Percentiles rank a stretch among this genome's conserved stretches.
Conservation (phyloP, 192 early-diverging fungal species). For the Coemansia umbellata region DNA sequence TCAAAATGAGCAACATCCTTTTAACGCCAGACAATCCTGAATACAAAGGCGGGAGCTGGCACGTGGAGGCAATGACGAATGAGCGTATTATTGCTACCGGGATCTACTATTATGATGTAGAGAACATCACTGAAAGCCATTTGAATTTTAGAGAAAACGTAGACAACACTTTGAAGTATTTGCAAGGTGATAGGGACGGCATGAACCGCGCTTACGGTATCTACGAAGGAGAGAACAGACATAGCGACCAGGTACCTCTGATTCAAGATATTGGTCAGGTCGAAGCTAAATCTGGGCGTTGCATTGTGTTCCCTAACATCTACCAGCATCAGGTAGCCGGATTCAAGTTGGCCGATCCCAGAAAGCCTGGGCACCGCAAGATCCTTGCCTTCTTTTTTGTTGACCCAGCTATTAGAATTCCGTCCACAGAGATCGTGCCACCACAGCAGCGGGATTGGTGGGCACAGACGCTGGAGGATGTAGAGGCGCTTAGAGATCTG, state of each 20-base stretch:
- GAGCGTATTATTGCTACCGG: slow-evolving; percentile 73
- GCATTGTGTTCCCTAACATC: slow-evolving; percentile 64
- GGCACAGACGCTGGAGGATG: background rate
- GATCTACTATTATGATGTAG: slow-evolving; percentile 66
- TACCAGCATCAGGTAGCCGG: slow-evolving; percentile 60
- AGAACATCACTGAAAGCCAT: slow-evolving; percentile 63
- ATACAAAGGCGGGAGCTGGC: slow-evolving; percentile 60
- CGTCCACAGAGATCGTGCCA: slow-evolving; percentile 55
- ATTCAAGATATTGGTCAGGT: slow-evolving; percentile 41
- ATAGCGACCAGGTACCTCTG: slow-evolving; percentile 1
- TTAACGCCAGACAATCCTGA: slow-evolving; percentile 62
- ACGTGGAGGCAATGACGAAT: slow-evolving; percentile 67
- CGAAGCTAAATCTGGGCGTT: slow-evolving; percentile 50
- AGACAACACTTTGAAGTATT: background rate
- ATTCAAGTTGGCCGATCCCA: slow-evolving; percentile 53
- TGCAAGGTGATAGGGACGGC: slow-evolving; percentile 6
- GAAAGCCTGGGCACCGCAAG: slow-evolving; percentile 59
- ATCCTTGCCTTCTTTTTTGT: slow-evolving; percentile 66
- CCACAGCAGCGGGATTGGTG: slow-evolving; percentile 57
- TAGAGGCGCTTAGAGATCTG: background rate
- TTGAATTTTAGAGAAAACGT: slow-evolving; percentile 53
- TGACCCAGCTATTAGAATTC: slow-evolving; percentile 50
- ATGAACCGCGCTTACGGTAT: slow-evolving; percentile 41
- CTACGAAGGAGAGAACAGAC: slow-evolving; percentile 12
- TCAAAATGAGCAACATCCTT: slow-evolving; percentile 67